Base-by-base conservation (phyloP, 1,139 yeast genomes). In the Taphrina populina region DNA sequence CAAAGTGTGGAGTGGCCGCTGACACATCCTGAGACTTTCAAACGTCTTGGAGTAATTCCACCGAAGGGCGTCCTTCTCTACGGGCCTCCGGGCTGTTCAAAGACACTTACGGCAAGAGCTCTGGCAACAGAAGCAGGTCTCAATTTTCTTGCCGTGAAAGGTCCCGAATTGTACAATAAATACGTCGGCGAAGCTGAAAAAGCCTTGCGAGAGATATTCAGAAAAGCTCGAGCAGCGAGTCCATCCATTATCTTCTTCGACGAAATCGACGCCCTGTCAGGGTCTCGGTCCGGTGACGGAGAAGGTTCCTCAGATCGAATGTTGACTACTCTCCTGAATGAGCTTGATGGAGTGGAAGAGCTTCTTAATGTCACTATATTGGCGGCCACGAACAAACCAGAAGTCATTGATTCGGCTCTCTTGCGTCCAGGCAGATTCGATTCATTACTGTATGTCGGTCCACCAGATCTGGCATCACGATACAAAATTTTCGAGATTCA, bases 111-210 rank as follows among this genome's bases (percentile, higher is more conserved):
- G 75, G 98, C 98, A 0, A 80, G 97, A 68, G 98, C 98, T 0
- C 97, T 92, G 17, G 98, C 98, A 52, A 92, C 92, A 70, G 83
- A 97, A 75, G 92, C 98, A 1, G 98, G 92, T 71, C 97, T 98
- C 32, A 92, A 98, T 0, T 92, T 92, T 66, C 92, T 92, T 63
- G 82, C 98, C 68, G 98, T 92, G 57, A 92, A 92, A 74, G 98
- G 98, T 4, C 88, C 97, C 0, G 98, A 92, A 72, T 78, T 92
- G 69, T 97, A 92, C 39, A 97, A 92, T 71, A 92, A 92, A 71
- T 92, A 92, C 69, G 97, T 92, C 55, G 98, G 98, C 69, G 98
- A 92, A 74, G 98, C 98, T 73, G 98, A 97, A 4, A 81, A 98
- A 69, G 92, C 92, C 96, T 96, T 92, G 59, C 80, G 98, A 69